Conservation (phyloP, 306 rosid genomes). For the Alnus glutinosa region DNA sequence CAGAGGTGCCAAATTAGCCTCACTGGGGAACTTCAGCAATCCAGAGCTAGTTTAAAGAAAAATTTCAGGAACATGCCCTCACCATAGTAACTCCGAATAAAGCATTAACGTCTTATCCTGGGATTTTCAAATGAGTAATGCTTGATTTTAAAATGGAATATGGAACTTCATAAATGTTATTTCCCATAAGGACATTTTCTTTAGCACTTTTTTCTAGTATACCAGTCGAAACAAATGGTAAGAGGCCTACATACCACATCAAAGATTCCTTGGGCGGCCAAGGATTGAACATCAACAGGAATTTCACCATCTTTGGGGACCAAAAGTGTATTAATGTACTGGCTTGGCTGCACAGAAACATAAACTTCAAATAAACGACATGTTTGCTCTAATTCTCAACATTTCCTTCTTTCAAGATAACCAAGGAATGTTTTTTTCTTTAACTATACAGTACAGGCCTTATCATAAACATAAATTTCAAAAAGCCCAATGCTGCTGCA, state of each 20-base stretch:
- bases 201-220: slow-evolving; percentile 4
- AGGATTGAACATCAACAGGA: slow-evolving; percentile 53
- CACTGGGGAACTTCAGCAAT: background rate
- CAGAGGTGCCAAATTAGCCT: background rate
- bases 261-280: slow-evolving; percentile 74
- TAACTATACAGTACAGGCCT: background rate
- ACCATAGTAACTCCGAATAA: background rate
- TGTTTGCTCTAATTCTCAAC: slow-evolving; percentile 1
- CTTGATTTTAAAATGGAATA: background rate
- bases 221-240: slow-evolving; percentile 8
- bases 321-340: slow-evolving; percentile 71
- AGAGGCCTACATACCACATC: slow-evolving; percentile 67
- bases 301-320: slow-evolving; percentile 73
- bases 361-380: slow-evolving; percentile 8
- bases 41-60: background rate
- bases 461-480: background rate
- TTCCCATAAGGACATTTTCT: slow-evolving; percentile 6
- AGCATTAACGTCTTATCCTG: background rate
- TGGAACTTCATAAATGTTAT: slow-evolving; percentile 10
- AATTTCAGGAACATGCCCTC: background rate
- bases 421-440: slow-evolving; percentile 2
- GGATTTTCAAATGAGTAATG: background rate
- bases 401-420: background rate
- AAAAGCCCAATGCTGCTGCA: background rate
- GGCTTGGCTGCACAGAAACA: slow-evolving; percentile 59